Evolutionary conservation across 768 basidiomycete species (phyloP).

Genomic region (Amanita rubescens): DNA sequence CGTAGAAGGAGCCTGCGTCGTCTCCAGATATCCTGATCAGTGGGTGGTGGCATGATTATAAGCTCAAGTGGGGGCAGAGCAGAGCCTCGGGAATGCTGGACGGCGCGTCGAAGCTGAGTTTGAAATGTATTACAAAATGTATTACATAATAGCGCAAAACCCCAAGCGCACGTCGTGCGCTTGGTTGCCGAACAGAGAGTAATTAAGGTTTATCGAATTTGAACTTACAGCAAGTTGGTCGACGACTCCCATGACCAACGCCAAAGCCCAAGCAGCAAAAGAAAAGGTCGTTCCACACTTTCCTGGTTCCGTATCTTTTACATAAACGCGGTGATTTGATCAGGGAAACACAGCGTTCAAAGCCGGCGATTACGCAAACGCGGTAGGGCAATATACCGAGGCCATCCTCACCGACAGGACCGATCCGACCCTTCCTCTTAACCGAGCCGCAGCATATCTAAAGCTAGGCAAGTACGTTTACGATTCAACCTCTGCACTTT

Average conservation of each 20-base stretch:
- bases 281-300: conserved; percentile 23
- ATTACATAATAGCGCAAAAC: too few relatives aligned
- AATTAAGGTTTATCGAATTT: too few relatives aligned
- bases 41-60: too few relatives aligned
- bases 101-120: too few relatives aligned
- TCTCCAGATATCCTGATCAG: too few relatives aligned
- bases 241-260: conserved; percentile 10
- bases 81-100: too few relatives aligned
- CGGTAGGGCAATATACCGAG: conserved; percentile 81
- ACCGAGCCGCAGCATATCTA: conserved; percentile 87
- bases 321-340: not conserved
- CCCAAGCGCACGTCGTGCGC: too few relatives aligned
- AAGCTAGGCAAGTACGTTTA: conserved; percentile 89
- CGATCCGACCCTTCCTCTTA: conserved; percentile 77
- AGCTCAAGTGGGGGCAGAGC: too few relatives aligned
- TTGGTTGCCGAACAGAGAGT: too few relatives aligned
- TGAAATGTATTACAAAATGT: too few relatives aligned
- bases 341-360: conserved; percentile 91
- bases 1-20: too few relatives aligned
- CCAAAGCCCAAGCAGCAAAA: conserved; percentile 28
- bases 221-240: too few relatives aligned
- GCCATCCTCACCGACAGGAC: conserved; percentile 65
- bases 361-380: conserved; percentile 63
- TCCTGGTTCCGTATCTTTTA: not conserved
- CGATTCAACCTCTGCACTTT: not conserved